A percentile compares a stretch with the other conserved stretches of the same genome.
Conservation (phyloP, 495 filamentous ascomycete species). For the Darksidea phi region DNA sequence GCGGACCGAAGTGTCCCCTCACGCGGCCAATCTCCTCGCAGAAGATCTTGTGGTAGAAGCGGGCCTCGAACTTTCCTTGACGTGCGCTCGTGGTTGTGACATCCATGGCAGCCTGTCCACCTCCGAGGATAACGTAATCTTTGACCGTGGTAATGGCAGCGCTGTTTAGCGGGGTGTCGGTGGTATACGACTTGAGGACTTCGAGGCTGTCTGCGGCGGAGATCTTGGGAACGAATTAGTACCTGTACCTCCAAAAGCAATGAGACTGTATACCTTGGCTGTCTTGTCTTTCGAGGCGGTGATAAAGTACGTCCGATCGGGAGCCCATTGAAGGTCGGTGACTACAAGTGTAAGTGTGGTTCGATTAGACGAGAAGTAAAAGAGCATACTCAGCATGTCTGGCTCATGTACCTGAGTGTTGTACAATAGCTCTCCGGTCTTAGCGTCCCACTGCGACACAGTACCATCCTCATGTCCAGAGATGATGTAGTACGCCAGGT, state of each 20-base stretch:
- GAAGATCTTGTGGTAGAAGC: slow-evolving; percentile 99
- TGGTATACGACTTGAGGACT: slow-evolving; percentile 83
- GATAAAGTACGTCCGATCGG: slow-evolving; percentile 95
- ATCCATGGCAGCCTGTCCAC: slow-evolving; percentile 98
- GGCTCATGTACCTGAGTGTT: slow-evolving; percentile 79
- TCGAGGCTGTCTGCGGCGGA: slow-evolving; percentile 79
- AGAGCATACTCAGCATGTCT: slow-evolving; percentile 53
- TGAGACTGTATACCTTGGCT: slow-evolving; percentile 65
- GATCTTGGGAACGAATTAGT: slow-evolving; percentile 52
- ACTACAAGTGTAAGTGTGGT: slow-evolving; percentile 47
- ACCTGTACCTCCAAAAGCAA: not conserved
- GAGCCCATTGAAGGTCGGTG: slow-evolving; percentile 91
- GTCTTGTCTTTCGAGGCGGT: slow-evolving; percentile 97
- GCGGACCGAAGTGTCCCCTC: slow-evolving; percentile 91
- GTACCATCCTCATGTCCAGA: slow-evolving; percentile 95
- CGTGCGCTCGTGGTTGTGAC: slow-evolving; percentile 92
- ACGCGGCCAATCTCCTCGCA: slow-evolving; percentile 98
- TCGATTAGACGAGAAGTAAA: not conserved
- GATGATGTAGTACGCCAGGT: slow-evolving; percentile 87
- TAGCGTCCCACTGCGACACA: slow-evolving; percentile 91
- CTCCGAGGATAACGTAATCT: slow-evolving; percentile 94
- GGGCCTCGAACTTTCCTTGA: slow-evolving; percentile 97
- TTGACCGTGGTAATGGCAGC: slow-evolving; percentile 91
- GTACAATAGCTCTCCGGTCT: slow-evolving; percentile 80
- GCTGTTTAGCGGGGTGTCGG: slow-evolving; percentile 96